These are phyloP conservation scores for Paramyrothecium roridum DNA, from an alignment of 2,329 filamentous ascomycete genomes.

Conservation along the genomic window DNA sequence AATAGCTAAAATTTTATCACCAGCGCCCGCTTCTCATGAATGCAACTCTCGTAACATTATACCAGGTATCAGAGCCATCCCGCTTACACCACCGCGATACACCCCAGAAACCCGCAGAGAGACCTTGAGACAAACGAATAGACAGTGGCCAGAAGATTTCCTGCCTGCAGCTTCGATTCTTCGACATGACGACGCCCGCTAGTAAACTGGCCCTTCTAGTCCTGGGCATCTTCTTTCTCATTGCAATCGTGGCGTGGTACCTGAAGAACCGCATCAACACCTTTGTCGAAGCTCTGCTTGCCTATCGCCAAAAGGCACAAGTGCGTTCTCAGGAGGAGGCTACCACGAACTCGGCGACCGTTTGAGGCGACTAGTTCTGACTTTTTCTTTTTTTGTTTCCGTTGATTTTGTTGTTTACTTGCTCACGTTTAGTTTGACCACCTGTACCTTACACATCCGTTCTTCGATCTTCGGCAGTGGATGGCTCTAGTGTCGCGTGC, in stretches of 20 bases:
- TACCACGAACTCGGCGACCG: background rate
- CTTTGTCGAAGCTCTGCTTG: slow-evolving; percentile 24
- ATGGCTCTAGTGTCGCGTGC: too few species aligned
- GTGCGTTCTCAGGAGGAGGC: background rate
- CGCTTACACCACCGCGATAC: too few species aligned
- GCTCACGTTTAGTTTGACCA: background rate
- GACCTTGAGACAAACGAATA: background rate
- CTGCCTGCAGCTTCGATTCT: too few species aligned
- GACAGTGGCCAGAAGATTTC: too few species aligned
- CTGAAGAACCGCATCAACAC: slow-evolving; percentile 21
- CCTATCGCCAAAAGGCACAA: slow-evolving; percentile 10
- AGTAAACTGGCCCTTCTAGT: slow-evolving; percentile 27
- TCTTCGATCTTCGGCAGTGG: too few species aligned
- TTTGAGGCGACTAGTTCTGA: background rate
- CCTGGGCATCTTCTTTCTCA: slow-evolving; percentile 23
- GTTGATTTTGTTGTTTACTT: background rate
- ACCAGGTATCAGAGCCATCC: too few species aligned
- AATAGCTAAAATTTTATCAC: too few species aligned
- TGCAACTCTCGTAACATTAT: too few species aligned
- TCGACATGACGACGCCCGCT: slow-evolving; percentile 23
- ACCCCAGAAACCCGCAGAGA: background rate
- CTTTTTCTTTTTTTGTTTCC: background rate
- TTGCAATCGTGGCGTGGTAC: slow-evolving; percentile 24
- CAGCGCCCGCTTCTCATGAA: too few species aligned
- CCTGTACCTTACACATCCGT: too few species aligned